Percentiles rank a stretch among this genome's conserved stretches.
Conservation (phyloP, 495 filamentous ascomycete species). For the Xylaria intraflava region DNA sequence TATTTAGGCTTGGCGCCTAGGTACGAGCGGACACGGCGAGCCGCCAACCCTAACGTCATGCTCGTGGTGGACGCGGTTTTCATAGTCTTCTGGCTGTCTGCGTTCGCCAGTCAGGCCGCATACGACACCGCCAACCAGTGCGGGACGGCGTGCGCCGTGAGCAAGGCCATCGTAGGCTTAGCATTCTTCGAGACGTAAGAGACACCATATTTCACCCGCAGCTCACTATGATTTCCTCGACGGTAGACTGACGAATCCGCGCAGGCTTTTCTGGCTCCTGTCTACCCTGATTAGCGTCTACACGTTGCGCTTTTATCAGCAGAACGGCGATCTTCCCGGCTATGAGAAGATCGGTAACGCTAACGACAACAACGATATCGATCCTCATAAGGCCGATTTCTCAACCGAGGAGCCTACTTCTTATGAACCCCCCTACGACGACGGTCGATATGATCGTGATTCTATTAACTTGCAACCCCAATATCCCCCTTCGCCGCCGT, state of each 20-base stretch:
- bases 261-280: slow-evolving; percentile 64
- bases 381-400: slow-evolving; percentile 54
- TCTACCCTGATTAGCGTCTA: slow-evolving; percentile 72
- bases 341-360: slow-evolving; percentile 50
- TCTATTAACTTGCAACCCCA: slow-evolving; percentile 26
- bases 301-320: slow-evolving; percentile 70
- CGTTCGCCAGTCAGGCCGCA: slow-evolving; percentile 67
- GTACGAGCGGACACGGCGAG: slow-evolving; percentile 70
- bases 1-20: slow-evolving; percentile 79
- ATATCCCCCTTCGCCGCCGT: slow-evolving; percentile 25
- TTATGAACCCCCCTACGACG: slow-evolving; percentile 52
- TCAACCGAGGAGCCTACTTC: no score
- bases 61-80: slow-evolving; percentile 66
- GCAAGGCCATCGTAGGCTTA: slow-evolving; percentile 70
- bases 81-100: slow-evolving; percentile 75
- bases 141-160: slow-evolving; percentile 57
- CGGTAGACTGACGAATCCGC: slow-evolving; percentile 4
- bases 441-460: slow-evolving; percentile 44
- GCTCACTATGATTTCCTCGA: background rate
- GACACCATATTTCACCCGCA: slow-evolving; percentile 9
- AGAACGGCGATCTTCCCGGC: slow-evolving; percentile 68
- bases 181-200: slow-evolving; percentile 78
- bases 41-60: slow-evolving; percentile 79
- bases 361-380: slow-evolving; percentile 45
- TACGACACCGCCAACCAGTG: slow-evolving; percentile 50